phyloP scores from a whole-genome alignment of 2,329 filamentous ascomycete genomes.

The Aspergillus sp. region DNA sequence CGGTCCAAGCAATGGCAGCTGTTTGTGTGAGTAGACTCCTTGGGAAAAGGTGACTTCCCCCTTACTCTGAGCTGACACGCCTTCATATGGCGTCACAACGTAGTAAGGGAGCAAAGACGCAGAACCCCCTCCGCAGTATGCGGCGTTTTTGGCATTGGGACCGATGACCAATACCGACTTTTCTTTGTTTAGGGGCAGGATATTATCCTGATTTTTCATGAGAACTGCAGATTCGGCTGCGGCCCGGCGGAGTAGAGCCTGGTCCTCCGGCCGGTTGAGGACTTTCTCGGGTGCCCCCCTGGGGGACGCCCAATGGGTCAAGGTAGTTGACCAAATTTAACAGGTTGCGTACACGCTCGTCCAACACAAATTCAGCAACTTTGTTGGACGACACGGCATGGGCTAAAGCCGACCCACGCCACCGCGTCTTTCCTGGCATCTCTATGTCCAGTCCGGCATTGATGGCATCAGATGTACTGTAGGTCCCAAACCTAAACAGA shows the following conservation, averaged over 20 bases:
- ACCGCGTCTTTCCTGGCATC: slow-evolving; percentile 44
- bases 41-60: slow-evolving; percentile 48
- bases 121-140: slow-evolving; percentile 60
- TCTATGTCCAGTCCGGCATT: slow-evolving; percentile 44
- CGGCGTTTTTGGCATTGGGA: slow-evolving; percentile 46
- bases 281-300: slow-evolving; percentile 52
- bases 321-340: slow-evolving; percentile 58
- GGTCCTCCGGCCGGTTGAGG: slow-evolving; percentile 57
- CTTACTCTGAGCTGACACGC: slow-evolving; percentile 32
- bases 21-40: slow-evolving; percentile 61
- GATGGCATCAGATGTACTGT: slow-evolving; percentile 41
- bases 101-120: slow-evolving; percentile 50
- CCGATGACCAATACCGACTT: slow-evolving; percentile 50
- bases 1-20: slow-evolving; percentile 55
- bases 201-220: slow-evolving; percentile 63
- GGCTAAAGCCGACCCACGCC: slow-evolving; percentile 35
- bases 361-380: slow-evolving; percentile 50
- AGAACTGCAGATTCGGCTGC: slow-evolving; percentile 68
- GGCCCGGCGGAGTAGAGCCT: slow-evolving; percentile 59
- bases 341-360: slow-evolving; percentile 55
- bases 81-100: slow-evolving; percentile 41
- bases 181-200: slow-evolving; percentile 53
- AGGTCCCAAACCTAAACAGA: slow-evolving; percentile 39
- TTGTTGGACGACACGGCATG: slow-evolving; percentile 53
- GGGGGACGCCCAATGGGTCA: slow-evolving; percentile 50